Conservation (phyloP, 2,329 filamentous ascomycete genomes). For the Chrysoporthe cubensis region DNA sequence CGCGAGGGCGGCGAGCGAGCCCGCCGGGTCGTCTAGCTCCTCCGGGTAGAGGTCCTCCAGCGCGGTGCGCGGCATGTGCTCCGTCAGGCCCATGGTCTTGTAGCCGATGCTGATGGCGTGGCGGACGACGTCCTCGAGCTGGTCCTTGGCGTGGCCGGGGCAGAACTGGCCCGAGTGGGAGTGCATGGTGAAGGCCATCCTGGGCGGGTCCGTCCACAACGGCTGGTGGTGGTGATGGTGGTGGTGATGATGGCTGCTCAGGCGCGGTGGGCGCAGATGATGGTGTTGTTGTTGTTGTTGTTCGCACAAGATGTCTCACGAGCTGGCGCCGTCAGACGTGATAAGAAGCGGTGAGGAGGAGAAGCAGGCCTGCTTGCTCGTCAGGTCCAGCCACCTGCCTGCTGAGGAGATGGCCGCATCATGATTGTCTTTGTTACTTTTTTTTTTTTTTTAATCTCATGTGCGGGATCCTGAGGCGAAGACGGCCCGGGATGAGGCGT, state of each 20-base stretch:
- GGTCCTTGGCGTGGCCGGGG: constrained; percentile 81
- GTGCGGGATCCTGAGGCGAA: not conserved
- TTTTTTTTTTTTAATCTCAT: not conserved
- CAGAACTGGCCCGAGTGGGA: constrained; percentile 99
- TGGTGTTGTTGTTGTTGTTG: too few relatives aligned
- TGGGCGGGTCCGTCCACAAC: not conserved
- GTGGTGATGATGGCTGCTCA: not conserved
- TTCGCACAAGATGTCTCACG: too few relatives aligned
- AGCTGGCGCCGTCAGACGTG: too few relatives aligned
- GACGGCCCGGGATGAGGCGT: not conserved
- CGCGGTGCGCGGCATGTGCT: constrained; percentile 87
- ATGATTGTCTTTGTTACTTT: not conserved
- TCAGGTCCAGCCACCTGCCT: not conserved
- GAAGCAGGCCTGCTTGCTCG: not conserved
- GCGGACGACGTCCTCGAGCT: constrained; percentile 81
- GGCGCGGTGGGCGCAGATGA: too few relatives aligned
- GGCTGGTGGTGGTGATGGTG: not conserved
- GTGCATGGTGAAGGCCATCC: constrained; percentile 96
- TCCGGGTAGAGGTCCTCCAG: constrained; percentile 86
- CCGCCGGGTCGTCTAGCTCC: constrained; percentile 64
- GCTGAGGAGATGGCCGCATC: constrained; percentile 11
- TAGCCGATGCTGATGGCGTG: constrained; percentile 79
- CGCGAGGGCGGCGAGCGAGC: constrained; percentile 52
- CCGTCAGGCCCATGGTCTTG: constrained; percentile 83
- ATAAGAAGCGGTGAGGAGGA: not conserved